Conservation (phyloP, 768 basidiomycete species). For the Termitomyces sp. region DNA sequence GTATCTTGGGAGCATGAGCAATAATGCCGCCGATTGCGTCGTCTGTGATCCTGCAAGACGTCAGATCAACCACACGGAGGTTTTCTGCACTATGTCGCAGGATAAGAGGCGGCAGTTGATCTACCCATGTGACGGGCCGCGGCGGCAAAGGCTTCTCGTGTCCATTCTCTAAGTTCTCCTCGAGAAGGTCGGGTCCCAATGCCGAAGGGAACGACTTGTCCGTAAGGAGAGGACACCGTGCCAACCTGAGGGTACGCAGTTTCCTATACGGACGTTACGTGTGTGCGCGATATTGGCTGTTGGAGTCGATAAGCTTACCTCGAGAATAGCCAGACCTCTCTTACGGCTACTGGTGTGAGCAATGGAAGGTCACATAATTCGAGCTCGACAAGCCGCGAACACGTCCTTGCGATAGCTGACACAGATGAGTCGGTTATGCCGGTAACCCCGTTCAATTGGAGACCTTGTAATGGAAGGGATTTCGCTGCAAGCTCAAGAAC, state of each 20-base stretch:
- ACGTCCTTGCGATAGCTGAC: conserved; percentile 69
- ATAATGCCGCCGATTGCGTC: conserved; percentile 74
- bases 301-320: conserved; percentile 34
- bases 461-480: conserved; percentile 67
- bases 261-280: conserved; percentile 40
- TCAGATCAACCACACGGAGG: conserved; percentile 77
- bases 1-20: conserved; percentile 71
- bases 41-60: conserved; percentile 75
- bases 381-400: conserved; percentile 77
- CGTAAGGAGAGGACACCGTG: conserved; percentile 73
- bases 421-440: conserved; percentile 61
- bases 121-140: conserved; percentile 59
- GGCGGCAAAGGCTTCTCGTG: conserved; percentile 55
- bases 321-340: conserved; percentile 81
- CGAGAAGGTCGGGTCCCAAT: conserved; percentile 24
- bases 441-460: conserved; percentile 69
- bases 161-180: conserved; percentile 17
- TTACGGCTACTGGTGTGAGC: conserved; percentile 66
- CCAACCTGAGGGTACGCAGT: conserved; percentile 72
- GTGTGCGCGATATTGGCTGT: conserved; percentile 15
- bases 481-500: conserved; percentile 69
- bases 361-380: conserved; percentile 72
- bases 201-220: conserved; percentile 77
- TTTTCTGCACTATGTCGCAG: conserved; percentile 67
- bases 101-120: conserved; percentile 60